These are phyloP conservation scores for Lyophyllum semitale DNA, from an alignment of 768 basidiomycete genomes.

Conservation along the genomic window DNA sequence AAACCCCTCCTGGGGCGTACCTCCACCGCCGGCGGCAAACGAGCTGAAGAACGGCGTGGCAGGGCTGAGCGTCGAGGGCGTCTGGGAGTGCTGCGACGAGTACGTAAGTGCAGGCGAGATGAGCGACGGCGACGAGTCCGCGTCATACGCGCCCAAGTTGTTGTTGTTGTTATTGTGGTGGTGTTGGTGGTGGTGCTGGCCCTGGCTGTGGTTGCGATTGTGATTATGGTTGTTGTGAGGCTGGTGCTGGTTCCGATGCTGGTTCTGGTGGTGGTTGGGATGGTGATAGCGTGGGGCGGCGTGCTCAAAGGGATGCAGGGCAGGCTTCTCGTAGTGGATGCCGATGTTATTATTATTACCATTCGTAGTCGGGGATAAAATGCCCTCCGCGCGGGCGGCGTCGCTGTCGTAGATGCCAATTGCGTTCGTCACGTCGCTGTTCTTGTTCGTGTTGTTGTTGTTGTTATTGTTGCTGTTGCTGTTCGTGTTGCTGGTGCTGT, in stretches of 20 bases:
- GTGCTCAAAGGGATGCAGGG: not conserved
- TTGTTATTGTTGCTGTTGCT: slow-evolving; percentile 20
- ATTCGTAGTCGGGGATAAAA: not conserved
- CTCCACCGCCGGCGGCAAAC: slow-evolving; percentile 45
- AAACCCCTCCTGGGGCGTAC: slow-evolving; percentile 2
- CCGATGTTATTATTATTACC: not conserved
- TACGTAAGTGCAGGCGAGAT: slow-evolving; percentile 72
- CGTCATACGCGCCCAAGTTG: not conserved
- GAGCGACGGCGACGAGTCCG: slow-evolving; percentile 47
- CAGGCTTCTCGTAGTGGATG: slow-evolving; percentile 8
- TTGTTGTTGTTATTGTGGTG: not conserved
- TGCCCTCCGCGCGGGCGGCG: not conserved
- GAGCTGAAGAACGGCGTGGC: slow-evolving; percentile 72
- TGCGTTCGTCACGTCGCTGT: slow-evolving; percentile 26
- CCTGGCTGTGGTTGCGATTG: not conserved
- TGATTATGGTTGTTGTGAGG: slow-evolving; percentile 5
- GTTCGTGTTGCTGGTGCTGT: slow-evolving; percentile 14
- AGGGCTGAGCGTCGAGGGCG: slow-evolving; percentile 68
- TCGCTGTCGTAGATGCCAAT: slow-evolving; percentile 10
- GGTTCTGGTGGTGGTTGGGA: slow-evolving; percentile 16
- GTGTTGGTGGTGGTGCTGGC: not conserved
- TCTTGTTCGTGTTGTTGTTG: slow-evolving; percentile 25
- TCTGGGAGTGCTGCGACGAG: slow-evolving; percentile 53
- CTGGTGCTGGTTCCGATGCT: slow-evolving; percentile 17
- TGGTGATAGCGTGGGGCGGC: slow-evolving; percentile 12